Evolutionary conservation across 164 flowering plant species (phyloP).

Genomic region (Cinnamomum chago): DNA sequence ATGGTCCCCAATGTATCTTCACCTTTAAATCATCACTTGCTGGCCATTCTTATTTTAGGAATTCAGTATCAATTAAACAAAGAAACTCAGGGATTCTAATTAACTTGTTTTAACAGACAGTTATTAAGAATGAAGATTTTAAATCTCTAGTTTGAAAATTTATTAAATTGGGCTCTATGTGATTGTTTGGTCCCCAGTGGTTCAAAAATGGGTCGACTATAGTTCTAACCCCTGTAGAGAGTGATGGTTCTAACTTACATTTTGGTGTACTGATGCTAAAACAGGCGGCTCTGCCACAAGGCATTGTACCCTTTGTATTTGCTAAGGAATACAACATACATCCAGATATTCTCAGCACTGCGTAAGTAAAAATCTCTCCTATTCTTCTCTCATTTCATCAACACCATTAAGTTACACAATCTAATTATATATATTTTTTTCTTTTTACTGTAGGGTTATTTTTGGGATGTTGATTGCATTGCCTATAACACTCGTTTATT

Average conservation of each 20-base stretch:
- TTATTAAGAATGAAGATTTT: neutral
- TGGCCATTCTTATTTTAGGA: no score
- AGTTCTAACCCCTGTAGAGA: no score
- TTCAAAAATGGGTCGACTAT: no score
- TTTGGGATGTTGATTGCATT: conserved; percentile 17
- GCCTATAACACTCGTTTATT: conserved; percentile 14
- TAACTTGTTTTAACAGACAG: no score
- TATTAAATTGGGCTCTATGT: neutral
- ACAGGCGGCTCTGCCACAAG: conserved; percentile 24
- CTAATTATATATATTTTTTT: neutral
- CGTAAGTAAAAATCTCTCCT: conserved; percentile 2
- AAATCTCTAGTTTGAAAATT: neutral
- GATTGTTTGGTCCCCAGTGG: no score
- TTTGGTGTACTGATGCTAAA: neutral
- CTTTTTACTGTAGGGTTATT: conserved; percentile 8
- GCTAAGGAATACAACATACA: conserved; percentile 16
- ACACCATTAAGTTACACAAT: neutral
- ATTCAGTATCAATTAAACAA: no score
- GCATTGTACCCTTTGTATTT: conserved; percentile 20
- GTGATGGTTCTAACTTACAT: no score
- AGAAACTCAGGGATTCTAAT: no score
- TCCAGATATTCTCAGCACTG: conserved; percentile 14
- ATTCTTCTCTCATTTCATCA: neutral
- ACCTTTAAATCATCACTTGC: no score
- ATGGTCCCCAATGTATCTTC: no score